A percentile compares a stretch with the other conserved stretches of the same genome.
Evolutionary conservation across 1,284 basidiomycete species (phyloP).

Genomic region (Ustilago nuda): DNA sequence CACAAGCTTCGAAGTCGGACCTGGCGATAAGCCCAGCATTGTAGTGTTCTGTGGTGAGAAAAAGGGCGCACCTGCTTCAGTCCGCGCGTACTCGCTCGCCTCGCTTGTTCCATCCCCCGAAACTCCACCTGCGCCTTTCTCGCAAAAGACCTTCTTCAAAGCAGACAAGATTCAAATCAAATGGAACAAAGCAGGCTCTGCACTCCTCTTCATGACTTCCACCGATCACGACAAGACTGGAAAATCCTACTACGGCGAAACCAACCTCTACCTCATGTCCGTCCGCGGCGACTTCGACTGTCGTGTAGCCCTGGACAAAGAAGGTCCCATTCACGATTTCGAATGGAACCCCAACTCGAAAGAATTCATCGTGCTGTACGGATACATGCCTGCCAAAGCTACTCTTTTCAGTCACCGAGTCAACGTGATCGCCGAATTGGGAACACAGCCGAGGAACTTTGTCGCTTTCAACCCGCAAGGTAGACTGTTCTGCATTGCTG

Average conservation of each 20-base stretch:
- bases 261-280: constrained; percentile 90
- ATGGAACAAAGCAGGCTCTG: constrained; percentile 89
- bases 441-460: constrained; percentile 88
- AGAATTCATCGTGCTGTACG: constrained; percentile 95
- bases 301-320: constrained; percentile 91
- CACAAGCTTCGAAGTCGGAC: constrained; percentile 80
- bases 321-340: constrained; percentile 97
- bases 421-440: constrained; percentile 89
- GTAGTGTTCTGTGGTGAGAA: constrained; percentile 94
- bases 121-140: constrained; percentile 73
- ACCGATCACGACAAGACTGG: constrained; percentile 97
- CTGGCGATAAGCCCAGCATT: constrained; percentile 83
- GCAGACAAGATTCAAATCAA: constrained; percentile 93
- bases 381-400: constrained; percentile 95
- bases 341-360: constrained; percentile 92
- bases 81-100: constrained; percentile 84
- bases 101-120: constrained; percentile 76
- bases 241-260: constrained; percentile 98
- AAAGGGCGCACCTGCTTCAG: constrained; percentile 92
- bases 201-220: constrained; percentile 83
- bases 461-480: constrained; percentile 95
- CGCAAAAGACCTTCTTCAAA: constrained; percentile 92
- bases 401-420: constrained; percentile 92
- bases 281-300: constrained; percentile 97
- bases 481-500: constrained; percentile 86